Percentiles rank a stretch among this genome's conserved stretches.
phyloP scores from a whole-genome alignment of 345 rosid genomes.

The Sonneratia alba region DNA sequence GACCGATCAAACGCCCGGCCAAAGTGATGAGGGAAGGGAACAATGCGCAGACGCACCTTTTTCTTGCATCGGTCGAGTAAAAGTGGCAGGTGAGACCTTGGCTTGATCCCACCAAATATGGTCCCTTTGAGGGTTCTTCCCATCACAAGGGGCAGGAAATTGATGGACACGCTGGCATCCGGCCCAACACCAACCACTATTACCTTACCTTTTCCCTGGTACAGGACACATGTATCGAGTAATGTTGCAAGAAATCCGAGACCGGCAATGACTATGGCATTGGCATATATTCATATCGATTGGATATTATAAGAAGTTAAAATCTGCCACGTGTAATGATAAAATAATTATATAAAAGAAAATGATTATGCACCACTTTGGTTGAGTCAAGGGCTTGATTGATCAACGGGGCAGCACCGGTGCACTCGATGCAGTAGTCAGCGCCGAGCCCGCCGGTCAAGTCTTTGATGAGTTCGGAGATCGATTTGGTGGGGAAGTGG shows the following conservation, averaged over 20 bases:
- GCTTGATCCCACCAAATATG: conserved; percentile 55
- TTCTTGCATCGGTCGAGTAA: conserved; percentile 36
- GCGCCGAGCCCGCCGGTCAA: conserved; percentile 43
- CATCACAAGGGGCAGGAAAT: conserved; percentile 14
- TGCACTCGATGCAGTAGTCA: conserved; percentile 59
- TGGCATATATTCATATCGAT: too few relatives aligned
- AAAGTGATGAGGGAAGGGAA: neutral
- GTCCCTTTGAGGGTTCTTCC: conserved; percentile 49
- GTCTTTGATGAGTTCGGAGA: conserved; percentile 30
- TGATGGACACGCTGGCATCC: conserved; percentile 11
- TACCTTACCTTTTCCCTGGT: conserved; percentile 40
- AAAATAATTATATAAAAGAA: too few relatives aligned
- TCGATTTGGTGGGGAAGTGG: conserved; percentile 18
- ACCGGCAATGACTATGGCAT: too few relatives aligned
- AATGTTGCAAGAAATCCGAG: too few relatives aligned
- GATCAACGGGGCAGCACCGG: conserved; percentile 29
- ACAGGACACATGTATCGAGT: neutral
- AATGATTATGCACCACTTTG: conserved; percentile 21
- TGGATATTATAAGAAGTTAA: neutral
- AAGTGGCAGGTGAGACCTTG: conserved; percentile 39
- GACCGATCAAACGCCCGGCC: too few relatives aligned
- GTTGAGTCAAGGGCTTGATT: conserved; percentile 42
- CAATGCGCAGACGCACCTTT: conserved; percentile 15
- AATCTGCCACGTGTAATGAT: too few relatives aligned
- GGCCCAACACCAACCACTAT: conserved; percentile 25